Conservation (phyloP, 208 protist genomes). For the Acanthamoeba divionensis region DNA sequence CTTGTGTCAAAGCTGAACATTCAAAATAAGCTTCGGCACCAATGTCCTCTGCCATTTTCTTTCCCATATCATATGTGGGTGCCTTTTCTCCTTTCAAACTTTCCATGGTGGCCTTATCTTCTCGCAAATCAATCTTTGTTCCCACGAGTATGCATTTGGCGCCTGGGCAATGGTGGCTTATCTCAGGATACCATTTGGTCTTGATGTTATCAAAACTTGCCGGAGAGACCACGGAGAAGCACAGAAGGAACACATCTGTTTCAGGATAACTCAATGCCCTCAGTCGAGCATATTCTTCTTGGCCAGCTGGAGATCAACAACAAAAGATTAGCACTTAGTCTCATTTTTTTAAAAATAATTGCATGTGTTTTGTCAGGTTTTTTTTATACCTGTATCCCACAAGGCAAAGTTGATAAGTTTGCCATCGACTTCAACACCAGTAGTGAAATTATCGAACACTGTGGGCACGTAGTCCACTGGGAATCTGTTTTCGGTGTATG, state of each 20-base stretch:
- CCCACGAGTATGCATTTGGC: conserved; percentile 71
- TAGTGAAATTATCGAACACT: conserved; percentile 86
- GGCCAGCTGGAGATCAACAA: conserved; percentile 82
- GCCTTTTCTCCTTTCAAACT: conserved; percentile 57
- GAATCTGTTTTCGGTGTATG: conserved; percentile 53
- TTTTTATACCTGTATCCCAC: conserved; percentile 72
- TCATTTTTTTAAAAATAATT: too few relatives aligned
- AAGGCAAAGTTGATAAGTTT: conserved; percentile 74
- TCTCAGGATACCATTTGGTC: conserved; percentile 62
- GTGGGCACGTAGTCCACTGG: conserved; percentile 41
- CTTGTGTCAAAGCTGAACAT: conserved; percentile 60
- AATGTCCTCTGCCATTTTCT: conserved; percentile 61
- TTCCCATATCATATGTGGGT: conserved; percentile 54
- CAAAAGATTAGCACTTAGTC: too few relatives aligned
- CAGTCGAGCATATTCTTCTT: conserved; percentile 87
- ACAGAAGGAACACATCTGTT: conserved; percentile 74
- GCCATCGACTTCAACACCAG: conserved; percentile 76
- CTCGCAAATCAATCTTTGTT: conserved; percentile 74
- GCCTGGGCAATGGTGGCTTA: conserved; percentile 63
- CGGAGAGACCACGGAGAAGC: conserved; percentile 74
- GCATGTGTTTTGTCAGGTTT: too few relatives aligned
- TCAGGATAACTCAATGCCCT: conserved; percentile 79
- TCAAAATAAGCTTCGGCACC: conserved; percentile 57
- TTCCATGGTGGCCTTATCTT: conserved; percentile 61
- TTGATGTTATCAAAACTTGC: conserved; percentile 58